These are phyloP conservation scores for Fraxinus quadrangulata DNA, from an alignment of 257 asterid genomes.

Conservation along the genomic window DNA sequence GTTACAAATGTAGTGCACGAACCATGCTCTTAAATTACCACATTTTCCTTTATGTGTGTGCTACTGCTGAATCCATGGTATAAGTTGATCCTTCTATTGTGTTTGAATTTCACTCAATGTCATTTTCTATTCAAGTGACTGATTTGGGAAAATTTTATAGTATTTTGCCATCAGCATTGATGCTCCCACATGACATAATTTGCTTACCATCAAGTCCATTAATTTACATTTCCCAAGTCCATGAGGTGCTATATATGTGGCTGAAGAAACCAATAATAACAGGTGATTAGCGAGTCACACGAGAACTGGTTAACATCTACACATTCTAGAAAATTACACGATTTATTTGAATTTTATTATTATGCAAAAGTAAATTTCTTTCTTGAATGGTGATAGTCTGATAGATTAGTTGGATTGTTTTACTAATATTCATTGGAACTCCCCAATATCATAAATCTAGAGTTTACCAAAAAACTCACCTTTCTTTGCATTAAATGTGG, in stretches of 20 bases:
- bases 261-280: constrained; percentile 3
- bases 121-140: constrained; percentile 9
- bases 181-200: neutral
- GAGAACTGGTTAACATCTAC: constrained; percentile 18
- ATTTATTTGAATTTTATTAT: constrained; percentile 12
- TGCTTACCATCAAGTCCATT: constrained; percentile 9
- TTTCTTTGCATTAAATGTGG: too few species aligned
- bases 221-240: constrained; percentile 3
- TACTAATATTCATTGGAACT: neutral
- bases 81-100: neutral
- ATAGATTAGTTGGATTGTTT: neutral
- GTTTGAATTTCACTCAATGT: neutral
- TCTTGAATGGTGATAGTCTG: neutral
- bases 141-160: neutral
- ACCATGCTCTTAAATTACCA: constrained; percentile 10
- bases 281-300: neutral
- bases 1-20: neutral
- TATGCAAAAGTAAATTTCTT: neutral
- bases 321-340: neutral
- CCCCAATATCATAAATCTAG: too few species aligned
- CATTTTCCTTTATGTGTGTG: constrained; percentile 12
- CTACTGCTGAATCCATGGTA: neutral
- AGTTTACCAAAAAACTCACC: too few species aligned
- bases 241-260: constrained; percentile 2
- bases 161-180: constrained; percentile 1